Conservation (phyloP, 1,284 basidiomycete species). For the Leccinum holopus region DNA sequence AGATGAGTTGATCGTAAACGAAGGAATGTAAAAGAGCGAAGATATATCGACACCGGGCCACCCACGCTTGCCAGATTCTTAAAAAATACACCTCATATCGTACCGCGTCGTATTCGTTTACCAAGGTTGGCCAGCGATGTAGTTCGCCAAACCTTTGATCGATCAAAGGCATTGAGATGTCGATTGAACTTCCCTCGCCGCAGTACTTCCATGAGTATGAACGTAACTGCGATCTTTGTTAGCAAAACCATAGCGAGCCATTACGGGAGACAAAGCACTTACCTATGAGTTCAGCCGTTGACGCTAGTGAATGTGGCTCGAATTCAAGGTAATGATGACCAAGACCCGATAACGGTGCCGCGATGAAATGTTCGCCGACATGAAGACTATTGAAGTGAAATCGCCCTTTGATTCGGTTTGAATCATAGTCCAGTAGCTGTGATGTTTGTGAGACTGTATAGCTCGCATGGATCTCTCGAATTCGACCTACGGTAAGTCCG, state of each 20-base stretch:
- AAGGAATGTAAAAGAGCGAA: background rate
- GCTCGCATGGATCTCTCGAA: background rate
- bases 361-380: conserved; percentile 31
- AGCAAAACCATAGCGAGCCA: background rate
- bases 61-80: background rate
- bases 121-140: conserved; percentile 41
- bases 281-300: conserved; percentile 52
- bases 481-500: conserved; percentile 44
- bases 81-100: conserved; percentile 34
- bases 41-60: conserved; percentile 1
- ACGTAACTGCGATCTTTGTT: conserved; percentile 44
- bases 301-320: conserved; percentile 39
- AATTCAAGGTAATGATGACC: conserved; percentile 51
- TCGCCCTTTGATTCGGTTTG: conserved; percentile 45
- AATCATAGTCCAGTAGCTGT: conserved; percentile 49
- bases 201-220: conserved; percentile 57
- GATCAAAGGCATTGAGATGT: conserved; percentile 44
- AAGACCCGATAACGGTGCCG: conserved; percentile 41
- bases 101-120: conserved; percentile 44
- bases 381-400: conserved; percentile 48
- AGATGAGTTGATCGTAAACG: conserved; percentile 4
- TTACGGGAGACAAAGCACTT: conserved; percentile 7
- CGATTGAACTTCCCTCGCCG: conserved; percentile 52
- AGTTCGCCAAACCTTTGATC: conserved; percentile 45
- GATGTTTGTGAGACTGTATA: conserved; percentile 10